Conservation (phyloP, 768 basidiomycete species). For the Boletus sp. region DNA sequence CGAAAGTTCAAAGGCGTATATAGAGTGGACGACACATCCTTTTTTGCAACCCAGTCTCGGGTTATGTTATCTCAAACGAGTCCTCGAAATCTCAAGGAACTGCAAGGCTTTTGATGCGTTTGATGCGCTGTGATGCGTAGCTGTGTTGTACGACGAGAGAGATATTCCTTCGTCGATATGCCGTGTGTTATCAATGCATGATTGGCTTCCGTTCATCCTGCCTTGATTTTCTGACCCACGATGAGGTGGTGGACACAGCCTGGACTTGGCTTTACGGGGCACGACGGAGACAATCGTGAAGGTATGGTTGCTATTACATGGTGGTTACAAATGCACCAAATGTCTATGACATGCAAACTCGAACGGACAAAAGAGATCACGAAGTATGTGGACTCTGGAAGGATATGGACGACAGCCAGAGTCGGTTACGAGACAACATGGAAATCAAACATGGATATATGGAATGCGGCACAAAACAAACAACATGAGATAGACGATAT, state of each 20-base stretch:
- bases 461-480: neutral
- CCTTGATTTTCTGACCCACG: no score
- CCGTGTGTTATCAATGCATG: no score
- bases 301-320: neutral
- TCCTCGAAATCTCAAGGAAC: no score
- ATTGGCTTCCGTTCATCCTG: no score
- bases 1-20: no score
- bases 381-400: neutral
- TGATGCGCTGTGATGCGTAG: no score
- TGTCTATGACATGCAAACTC: neutral
- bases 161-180: no score
- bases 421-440: neutral
- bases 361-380: neutral
- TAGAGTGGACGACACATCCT: no score
- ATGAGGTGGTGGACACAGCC: neutral
- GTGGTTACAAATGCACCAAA: neutral
- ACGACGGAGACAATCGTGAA: neutral
- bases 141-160: no score
- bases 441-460: neutral
- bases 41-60: no score
- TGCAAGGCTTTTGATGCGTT: no score
- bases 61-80: no score
- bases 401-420: neutral
- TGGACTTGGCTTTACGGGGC: neutral
- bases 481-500: neutral